phyloP scores from a whole-genome alignment of 345 rosid genomes.

The Citropsis articulata region DNA sequence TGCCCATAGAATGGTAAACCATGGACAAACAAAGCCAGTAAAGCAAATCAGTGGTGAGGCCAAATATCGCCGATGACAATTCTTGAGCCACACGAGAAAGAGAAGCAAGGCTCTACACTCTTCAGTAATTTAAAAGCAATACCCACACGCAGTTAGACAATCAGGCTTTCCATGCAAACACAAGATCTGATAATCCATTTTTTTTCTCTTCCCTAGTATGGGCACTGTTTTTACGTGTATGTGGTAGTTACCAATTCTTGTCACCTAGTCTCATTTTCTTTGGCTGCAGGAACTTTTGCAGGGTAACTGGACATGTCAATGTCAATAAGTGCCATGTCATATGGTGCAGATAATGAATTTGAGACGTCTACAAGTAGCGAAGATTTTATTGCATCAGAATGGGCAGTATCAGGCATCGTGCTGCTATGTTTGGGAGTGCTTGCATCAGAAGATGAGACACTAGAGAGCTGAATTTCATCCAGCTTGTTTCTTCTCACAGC shows the following conservation, averaged over 20 bases:
- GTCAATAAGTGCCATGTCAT: constrained; percentile 89
- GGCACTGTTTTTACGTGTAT: constrained; percentile 15
- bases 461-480: constrained; percentile 74
- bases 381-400: constrained; percentile 58
- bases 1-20: background rate
- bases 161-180: constrained; percentile 14
- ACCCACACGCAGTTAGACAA: constrained; percentile 9
- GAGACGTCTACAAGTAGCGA: constrained; percentile 66
- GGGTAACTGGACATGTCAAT: constrained; percentile 82
- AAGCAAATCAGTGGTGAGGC: constrained; percentile 10
- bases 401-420: constrained; percentile 32
- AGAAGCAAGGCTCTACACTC: background rate
- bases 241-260: constrained; percentile 16
- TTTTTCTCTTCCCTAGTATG: background rate
- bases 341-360: constrained; percentile 44
- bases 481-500: constrained; percentile 78
- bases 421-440: constrained; percentile 48
- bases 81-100: background rate
- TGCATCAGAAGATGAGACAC: constrained; percentile 61
- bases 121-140: constrained; percentile 12
- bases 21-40: background rate
- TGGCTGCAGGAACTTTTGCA: constrained; percentile 71
- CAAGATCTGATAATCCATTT: background rate
- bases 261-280: constrained; percentile 51
- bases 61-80: constrained; percentile 8